Percentiles rank a stretch among this genome's conserved stretches.
Evolutionary conservation across 805 yeast genomes (phyloP).

Genomic region (Saturnispora saitoi): DNA sequence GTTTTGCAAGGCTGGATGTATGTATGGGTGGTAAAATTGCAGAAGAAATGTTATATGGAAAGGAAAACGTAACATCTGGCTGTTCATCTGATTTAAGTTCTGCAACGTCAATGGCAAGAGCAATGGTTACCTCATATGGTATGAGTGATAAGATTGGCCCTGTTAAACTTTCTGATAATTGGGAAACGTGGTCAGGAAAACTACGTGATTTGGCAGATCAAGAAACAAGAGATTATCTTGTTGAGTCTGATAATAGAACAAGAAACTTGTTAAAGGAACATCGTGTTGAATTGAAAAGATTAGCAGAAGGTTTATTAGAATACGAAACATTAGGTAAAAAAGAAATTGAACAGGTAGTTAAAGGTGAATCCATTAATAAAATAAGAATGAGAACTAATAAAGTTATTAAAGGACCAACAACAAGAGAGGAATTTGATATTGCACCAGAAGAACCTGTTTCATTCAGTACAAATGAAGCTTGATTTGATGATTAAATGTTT

Average conservation of each 20-base stretch:
- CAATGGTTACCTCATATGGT: slow-evolving; percentile 95
- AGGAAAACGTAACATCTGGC: slow-evolving; percentile 89
- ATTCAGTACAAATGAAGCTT: neutral
- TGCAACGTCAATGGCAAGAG: slow-evolving; percentile 90
- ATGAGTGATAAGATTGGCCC: slow-evolving; percentile 95
- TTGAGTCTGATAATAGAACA: slow-evolving; percentile 74
- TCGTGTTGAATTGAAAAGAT: slow-evolving; percentile 64
- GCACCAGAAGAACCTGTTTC: slow-evolving; percentile 26
- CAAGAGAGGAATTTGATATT: slow-evolving; percentile 28
- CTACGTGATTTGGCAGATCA: slow-evolving; percentile 86
- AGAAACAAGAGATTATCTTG: slow-evolving; percentile 71
- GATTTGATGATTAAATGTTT: neutral
- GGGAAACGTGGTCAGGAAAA: slow-evolving; percentile 92
- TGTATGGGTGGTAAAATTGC: slow-evolving; percentile 99
- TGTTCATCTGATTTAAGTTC: slow-evolving; percentile 84
- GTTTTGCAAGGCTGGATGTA: slow-evolving; percentile 87
- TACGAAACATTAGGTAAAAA: slow-evolving; percentile 89
- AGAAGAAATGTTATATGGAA: slow-evolving; percentile 86
- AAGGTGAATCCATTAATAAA: slow-evolving; percentile 68
- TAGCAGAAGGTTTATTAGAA: slow-evolving; percentile 89
- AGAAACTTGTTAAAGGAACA: slow-evolving; percentile 54
- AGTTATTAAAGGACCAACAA: slow-evolving; percentile 43
- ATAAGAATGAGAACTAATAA: slow-evolving; percentile 67
- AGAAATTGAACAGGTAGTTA: slow-evolving; percentile 80
- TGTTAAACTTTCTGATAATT: slow-evolving; percentile 75